These are phyloP conservation scores for Dictyostelium citrinum DNA, from an alignment of 78 protist genomes.

Conservation along the genomic window DNA sequence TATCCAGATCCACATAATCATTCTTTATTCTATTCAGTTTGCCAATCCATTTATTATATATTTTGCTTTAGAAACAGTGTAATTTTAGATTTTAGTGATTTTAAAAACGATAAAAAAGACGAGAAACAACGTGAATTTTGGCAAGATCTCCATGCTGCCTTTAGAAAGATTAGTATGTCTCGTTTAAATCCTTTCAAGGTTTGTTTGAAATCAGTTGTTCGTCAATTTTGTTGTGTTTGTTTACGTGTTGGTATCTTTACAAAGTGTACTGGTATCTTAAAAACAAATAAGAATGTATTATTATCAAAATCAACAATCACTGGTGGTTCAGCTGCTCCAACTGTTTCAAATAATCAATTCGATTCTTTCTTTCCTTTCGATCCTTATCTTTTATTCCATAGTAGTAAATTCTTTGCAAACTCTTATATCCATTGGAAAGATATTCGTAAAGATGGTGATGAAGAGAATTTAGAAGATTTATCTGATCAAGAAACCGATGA, in stretches of 20 bases:
- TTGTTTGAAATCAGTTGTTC: conserved; percentile 53
- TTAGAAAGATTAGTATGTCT: conserved; percentile 30
- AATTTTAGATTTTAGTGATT: conserved; percentile 39
- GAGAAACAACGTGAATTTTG: conserved; percentile 55
- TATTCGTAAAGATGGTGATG: conserved; percentile 58
- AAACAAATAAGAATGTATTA: conserved; percentile 22
- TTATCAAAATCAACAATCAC: conserved; percentile 2
- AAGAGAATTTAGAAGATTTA: conserved; percentile 44
- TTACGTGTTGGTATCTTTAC: conserved; percentile 56
- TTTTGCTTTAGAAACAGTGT: conserved; percentile 49
- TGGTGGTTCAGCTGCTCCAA: not conserved
- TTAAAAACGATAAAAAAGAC: not conserved
- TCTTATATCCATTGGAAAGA: conserved; percentile 46
- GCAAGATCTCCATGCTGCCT: conserved; percentile 69
- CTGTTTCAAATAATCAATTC: conserved; percentile 5
- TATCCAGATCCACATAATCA: conserved; percentile 46
- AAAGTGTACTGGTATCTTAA: conserved; percentile 52
- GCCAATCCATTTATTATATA: conserved; percentile 64
- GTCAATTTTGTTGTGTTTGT: conserved; percentile 69
- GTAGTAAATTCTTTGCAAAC: not conserved
- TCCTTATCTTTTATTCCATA: conserved; percentile 37
- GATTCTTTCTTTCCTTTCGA: conserved; percentile 78
- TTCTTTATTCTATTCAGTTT: conserved; percentile 42
- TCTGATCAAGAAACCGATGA: conserved; percentile 20
- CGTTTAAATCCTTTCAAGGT: conserved; percentile 60